A percentile compares a stretch with the other conserved stretches of the same genome.
Conservation (phyloP, 1,284 basidiomycete genomes). For the Pseudozyma tsukubaensis region DNA sequence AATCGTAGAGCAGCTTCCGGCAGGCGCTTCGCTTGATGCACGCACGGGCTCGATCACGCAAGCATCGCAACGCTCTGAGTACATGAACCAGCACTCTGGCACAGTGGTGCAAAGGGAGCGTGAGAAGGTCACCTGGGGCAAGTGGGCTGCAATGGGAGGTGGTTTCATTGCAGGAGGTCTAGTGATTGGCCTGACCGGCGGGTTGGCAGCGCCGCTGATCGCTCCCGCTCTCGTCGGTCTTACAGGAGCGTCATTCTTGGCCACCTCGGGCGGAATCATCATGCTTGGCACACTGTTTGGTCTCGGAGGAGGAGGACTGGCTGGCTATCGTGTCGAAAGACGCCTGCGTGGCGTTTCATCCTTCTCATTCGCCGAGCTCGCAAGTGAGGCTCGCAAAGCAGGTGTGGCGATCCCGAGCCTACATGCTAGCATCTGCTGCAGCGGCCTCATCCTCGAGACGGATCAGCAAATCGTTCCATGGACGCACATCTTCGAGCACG, state of each 20-base stretch:
- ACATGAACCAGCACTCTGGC: conserved; percentile 59
- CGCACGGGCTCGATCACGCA: conserved; percentile 36
- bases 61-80: conserved; percentile 46
- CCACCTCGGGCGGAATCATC: conserved; percentile 60
- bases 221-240: conserved; percentile 60
- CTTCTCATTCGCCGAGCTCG: conserved; percentile 52
- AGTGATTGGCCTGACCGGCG: conserved; percentile 61
- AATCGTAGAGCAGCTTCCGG: conserved; percentile 46
- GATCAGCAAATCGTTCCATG: conserved; percentile 50
- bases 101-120: conserved; percentile 53
- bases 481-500: conserved; percentile 37
- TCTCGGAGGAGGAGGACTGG: conserved; percentile 61
- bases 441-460: conserved; percentile 55
- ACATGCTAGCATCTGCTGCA: conserved; percentile 61
- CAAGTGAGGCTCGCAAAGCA: conserved; percentile 45
- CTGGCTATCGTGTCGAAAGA: conserved; percentile 57
- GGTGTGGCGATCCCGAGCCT: conserved; percentile 57
- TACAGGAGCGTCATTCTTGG: conserved; percentile 58
- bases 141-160: conserved; percentile 57
- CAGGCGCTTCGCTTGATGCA: conserved; percentile 43
- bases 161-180: conserved; percentile 57
- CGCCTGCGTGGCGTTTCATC: conserved; percentile 54
- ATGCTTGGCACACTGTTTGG: conserved; percentile 64
- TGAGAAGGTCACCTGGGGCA: conserved; percentile 56
- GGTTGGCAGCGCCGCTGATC: conserved; percentile 60